Conservation (phyloP, 2,329 filamentous ascomycete species). For the Cytospora leucostoma region DNA sequence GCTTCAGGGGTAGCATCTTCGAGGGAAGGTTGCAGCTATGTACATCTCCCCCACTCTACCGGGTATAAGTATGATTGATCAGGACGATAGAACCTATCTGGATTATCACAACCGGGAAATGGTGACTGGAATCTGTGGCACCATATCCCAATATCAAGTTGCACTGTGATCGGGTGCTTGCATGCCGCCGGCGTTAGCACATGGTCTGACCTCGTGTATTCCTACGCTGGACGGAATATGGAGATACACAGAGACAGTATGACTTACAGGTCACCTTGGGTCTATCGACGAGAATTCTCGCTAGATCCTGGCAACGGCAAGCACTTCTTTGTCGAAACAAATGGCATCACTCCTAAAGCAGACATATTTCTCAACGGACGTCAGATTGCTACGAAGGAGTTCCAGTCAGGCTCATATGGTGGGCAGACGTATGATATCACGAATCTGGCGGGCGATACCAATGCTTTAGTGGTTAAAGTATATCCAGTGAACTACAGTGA, state of each 20-base stretch:
- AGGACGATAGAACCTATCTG: not conserved
- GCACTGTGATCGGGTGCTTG: conserved; percentile 19
- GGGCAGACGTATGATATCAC: conserved; percentile 60
- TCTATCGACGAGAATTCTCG: conserved; percentile 57
- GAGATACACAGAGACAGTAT: not conserved
- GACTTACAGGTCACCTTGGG: conserved; percentile 43
- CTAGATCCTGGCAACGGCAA: conserved; percentile 38
- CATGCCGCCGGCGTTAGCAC: conserved; percentile 4
- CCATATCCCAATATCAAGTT: conserved; percentile 8
- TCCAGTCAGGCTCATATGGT: conserved; percentile 58
- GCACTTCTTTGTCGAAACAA: conserved; percentile 56
- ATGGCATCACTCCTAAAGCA: conserved; percentile 61
- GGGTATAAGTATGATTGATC: not conserved
- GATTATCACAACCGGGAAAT: conserved; percentile 3
- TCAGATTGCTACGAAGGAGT: conserved; percentile 48
- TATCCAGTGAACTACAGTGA: conserved; percentile 61
- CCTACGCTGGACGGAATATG: conserved; percentile 42
- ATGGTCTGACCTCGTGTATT: conserved; percentile 7
- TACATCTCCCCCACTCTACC: not conserved
- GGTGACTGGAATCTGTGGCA: conserved; percentile 4
- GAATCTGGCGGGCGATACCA: conserved; percentile 41
- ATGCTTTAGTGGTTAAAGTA: conserved; percentile 55
- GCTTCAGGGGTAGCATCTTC: too few species aligned
- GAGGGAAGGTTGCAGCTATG: not conserved
- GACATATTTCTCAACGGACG: conserved; percentile 62